phyloP scores from a whole-genome alignment of 177 flowering plant genomes.

The Vitis hybrid region DNA sequence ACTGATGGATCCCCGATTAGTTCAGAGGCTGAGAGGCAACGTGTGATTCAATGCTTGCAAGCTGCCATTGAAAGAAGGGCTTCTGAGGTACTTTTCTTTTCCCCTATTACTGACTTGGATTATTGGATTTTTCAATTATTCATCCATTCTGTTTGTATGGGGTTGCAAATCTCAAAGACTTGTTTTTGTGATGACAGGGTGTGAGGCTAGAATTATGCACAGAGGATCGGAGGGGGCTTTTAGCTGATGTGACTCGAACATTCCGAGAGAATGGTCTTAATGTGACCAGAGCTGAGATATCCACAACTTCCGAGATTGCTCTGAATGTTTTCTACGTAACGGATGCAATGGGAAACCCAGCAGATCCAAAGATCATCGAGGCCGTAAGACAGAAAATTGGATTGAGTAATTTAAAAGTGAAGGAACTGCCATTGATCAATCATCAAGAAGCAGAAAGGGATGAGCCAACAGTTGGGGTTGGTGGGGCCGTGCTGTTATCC shows the following conservation, averaged over 20 bases:
- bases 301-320: slow-evolving; percentile 58
- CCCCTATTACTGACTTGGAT: neutral
- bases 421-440: slow-evolving; percentile 55
- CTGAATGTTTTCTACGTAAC: slow-evolving; percentile 74
- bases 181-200: slow-evolving; percentile 53
- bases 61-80: slow-evolving; percentile 88
- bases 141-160: neutral
- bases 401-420: slow-evolving; percentile 55
- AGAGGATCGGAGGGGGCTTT: slow-evolving; percentile 56
- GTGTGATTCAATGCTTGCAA: slow-evolving; percentile 76
- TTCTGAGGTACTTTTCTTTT: slow-evolving; percentile 55
- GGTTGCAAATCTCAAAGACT: slow-evolving; percentile 4
- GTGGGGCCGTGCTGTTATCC: slow-evolving; percentile 68
- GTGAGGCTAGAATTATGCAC: slow-evolving; percentile 76
- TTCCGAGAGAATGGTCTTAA: slow-evolving; percentile 93
- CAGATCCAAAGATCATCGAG: slow-evolving; percentile 65
- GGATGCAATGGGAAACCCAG: slow-evolving; percentile 58
- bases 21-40: slow-evolving; percentile 83
- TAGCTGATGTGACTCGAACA: slow-evolving; percentile 84
- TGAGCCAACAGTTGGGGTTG: slow-evolving; percentile 40
- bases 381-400: slow-evolving; percentile 71
- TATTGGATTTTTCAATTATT: neutral
- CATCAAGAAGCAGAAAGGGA: slow-evolving; percentile 33
- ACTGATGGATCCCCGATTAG: slow-evolving; percentile 86
- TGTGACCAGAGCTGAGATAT: slow-evolving; percentile 84